Evolutionary conservation across 1,284 basidiomycete species (phyloP).

Genomic region (Mycena sp.): DNA sequence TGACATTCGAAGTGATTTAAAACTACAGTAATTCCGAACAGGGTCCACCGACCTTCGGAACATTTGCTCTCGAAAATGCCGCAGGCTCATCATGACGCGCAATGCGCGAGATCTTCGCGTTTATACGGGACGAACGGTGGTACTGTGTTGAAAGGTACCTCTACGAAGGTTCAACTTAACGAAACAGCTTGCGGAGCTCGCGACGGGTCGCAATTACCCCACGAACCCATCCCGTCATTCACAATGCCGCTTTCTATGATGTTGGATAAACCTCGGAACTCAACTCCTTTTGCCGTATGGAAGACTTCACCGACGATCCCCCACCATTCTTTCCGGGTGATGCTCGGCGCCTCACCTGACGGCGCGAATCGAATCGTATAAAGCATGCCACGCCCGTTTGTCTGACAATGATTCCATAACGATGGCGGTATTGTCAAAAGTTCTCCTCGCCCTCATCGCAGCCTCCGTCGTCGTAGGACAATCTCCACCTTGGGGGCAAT

Average conservation of each 20-base stretch:
- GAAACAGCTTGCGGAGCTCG: constrained; percentile 20
- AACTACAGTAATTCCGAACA: constrained; percentile 27
- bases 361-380: constrained; percentile 16
- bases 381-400: constrained; percentile 21
- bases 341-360: constrained; percentile 27
- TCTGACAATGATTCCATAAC: constrained; percentile 22
- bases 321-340: constrained; percentile 28
- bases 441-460: constrained; percentile 30
- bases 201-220: constrained; percentile 18
- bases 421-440: constrained; percentile 29
- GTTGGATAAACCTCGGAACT: constrained; percentile 29
- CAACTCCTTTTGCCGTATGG: constrained; percentile 23
- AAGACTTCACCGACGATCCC: constrained; percentile 27
- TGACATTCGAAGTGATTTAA: too few species aligned
- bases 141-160: constrained; percentile 15
- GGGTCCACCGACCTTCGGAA: constrained; percentile 22
- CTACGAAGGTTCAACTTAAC: constrained; percentile 10
- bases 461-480: constrained; percentile 29
- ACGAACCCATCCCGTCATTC: constrained; percentile 19
- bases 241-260: constrained; percentile 18
- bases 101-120: constrained; percentile 26
- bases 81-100: constrained; percentile 10
- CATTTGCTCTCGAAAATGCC: constrained; percentile 10
- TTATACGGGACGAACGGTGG: constrained; percentile 18
- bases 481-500: constrained; percentile 27